These are phyloP conservation scores for Zygotorulaspora mrakii DNA, from an alignment of 1,139 yeast species.

Conservation along the genomic window DNA sequence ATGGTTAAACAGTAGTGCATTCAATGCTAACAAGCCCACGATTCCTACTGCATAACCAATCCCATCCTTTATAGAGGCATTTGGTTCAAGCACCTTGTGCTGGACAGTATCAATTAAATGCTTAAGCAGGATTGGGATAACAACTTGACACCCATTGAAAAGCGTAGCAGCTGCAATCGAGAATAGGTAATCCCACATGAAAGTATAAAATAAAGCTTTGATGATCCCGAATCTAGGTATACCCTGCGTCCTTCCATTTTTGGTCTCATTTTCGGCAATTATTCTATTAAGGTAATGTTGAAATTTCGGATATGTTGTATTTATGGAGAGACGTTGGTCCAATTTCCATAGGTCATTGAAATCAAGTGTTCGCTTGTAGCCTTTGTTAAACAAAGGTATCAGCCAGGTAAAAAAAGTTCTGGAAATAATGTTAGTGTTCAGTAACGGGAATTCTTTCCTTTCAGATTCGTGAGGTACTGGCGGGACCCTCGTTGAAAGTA, in stretches of 20 bases:
- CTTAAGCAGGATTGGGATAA: constrained; percentile 38
- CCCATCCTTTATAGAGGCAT: constrained; percentile 37
- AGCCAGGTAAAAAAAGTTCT: constrained; percentile 50
- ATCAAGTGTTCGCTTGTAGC: constrained; percentile 49
- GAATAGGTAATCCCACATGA: constrained; percentile 35
- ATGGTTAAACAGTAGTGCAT: constrained; percentile 40
- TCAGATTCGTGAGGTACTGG: constrained; percentile 40
- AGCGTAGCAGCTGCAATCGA: constrained; percentile 31
- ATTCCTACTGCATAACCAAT: constrained; percentile 43
- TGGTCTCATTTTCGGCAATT: constrained; percentile 27
- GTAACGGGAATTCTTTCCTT: constrained; percentile 41
- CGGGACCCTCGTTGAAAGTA: constrained; percentile 40
- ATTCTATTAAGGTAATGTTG: constrained; percentile 31
- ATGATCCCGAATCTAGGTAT: constrained; percentile 10
- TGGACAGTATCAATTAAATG: constrained; percentile 44
- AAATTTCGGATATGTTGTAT: constrained; percentile 40
- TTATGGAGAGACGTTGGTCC: constrained; percentile 41
- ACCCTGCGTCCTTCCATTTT: constrained; percentile 14
- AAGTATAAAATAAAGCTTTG: constrained; percentile 37
- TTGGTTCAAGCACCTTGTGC: constrained; percentile 25
- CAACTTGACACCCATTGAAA: constrained; percentile 8
- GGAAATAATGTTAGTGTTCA: constrained; percentile 40
- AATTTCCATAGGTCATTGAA: constrained; percentile 46
- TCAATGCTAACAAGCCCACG: constrained; percentile 30
- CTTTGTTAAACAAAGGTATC: constrained; percentile 46